Percentiles rank a stretch among this genome's conserved stretches.
These are phyloP conservation scores for Plectranthus barbatus DNA, from an alignment of 257 asterid species.

Conservation along the genomic window DNA sequence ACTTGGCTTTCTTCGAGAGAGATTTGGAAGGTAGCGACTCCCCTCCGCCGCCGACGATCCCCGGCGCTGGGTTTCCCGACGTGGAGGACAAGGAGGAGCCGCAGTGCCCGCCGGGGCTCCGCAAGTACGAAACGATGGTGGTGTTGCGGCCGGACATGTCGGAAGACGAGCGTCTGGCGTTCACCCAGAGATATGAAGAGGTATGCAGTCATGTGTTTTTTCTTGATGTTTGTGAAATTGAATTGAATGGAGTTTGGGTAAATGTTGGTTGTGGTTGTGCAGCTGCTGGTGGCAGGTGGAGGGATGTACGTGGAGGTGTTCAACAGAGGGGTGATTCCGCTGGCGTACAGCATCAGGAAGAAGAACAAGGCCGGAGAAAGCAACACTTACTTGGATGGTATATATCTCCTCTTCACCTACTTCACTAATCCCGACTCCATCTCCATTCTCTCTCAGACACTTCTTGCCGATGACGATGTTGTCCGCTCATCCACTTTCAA, in stretches of 20 bases:
- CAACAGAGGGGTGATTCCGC: conserved; percentile 94
- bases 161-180: conserved; percentile 86
- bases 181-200: conserved; percentile 92
- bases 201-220: conserved; percentile 14
- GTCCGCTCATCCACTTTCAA: conserved; percentile 76
- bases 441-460: conserved; percentile 35
- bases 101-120: conserved; percentile 89
- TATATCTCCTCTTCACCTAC: conserved; percentile 82
- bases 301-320: conserved; percentile 94
- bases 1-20: conserved; percentile 57
- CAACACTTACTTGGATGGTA: conserved; percentile 88
- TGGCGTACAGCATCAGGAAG: conserved; percentile 76
- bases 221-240: too few relatives aligned
- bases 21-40: conserved; percentile 41
- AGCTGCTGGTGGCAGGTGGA: conserved; percentile 95
- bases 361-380: conserved; percentile 87
- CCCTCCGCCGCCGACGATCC: conserved; percentile 25
- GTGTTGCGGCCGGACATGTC: conserved; percentile 93
- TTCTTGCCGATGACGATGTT: conserved; percentile 60
- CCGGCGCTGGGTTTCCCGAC: conserved; percentile 56
- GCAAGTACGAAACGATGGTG: conserved; percentile 81
- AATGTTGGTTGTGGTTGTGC: conserved; percentile 3
- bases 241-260: too few relatives aligned
- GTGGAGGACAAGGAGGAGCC: conserved; percentile 79
- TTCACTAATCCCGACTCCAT: conserved; percentile 87